Base-by-base conservation (phyloP, 768 basidiomycete species). In the Collybiopsis luxurians region DNA sequence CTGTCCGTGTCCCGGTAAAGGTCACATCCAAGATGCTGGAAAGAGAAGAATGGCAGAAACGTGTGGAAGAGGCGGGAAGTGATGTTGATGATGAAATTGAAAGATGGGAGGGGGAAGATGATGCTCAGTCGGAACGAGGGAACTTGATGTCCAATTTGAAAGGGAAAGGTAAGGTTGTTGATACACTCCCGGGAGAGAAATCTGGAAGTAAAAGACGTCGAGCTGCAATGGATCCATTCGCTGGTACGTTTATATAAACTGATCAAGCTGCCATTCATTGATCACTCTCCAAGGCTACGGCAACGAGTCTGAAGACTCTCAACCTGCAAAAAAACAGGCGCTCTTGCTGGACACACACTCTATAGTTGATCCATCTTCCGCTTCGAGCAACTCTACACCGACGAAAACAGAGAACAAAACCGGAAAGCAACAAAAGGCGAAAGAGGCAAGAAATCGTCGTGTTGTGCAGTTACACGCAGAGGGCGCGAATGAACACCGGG, bases 21-120 rank as follows among this genome's bases (percentile, higher is more conserved):
- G 67, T 87, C 13, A 92, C 90, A 2, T 75, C 73, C 61, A 92
- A 91, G 70, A 92, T 90, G 87, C 63, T 75, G n/a, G 85, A 81
- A 55, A 80, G 89, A 2, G 83, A 79, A 48, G 75, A 83, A 59
- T 87, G 89, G 62, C 79, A 88, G 64, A 75, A 76, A 61, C 72
- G 82, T 51, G 61, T 89, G 36, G 74, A 75, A 42, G 80, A 80
- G 55, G 49, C 69, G 34, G 78, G 77, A 47, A 80, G 79, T 50
- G 78, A 75, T 10, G 69, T 64, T 40, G 75, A 72, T 3, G 74
- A 69, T 11, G 73, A 76, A 13, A 13, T 31, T 12, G 50, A 51
- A 27, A 34, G 27, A 27, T 56, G 59, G 36, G 59, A 70, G 5
- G 69, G 68, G 19, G 57, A n/a, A 36, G 47, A 57, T 17, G 15